Base-by-base conservation (phyloP, 805 yeast species). In the Cephaloascus fragrans region DNA sequence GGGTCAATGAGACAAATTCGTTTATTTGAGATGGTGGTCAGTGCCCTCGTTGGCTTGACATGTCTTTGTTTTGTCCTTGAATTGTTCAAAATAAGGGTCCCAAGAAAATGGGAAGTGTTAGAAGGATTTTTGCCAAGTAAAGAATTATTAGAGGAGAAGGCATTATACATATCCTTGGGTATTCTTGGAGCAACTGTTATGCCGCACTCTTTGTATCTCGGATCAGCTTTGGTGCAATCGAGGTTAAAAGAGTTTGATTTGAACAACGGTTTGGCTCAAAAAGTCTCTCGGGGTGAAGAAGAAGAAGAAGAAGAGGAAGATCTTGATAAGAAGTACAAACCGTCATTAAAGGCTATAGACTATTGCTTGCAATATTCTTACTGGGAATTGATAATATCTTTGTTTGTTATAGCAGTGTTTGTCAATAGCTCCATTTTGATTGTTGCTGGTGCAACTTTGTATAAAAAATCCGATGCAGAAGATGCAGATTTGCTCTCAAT, bases 1-100 rank as follows among this genome's bases (percentile, higher is more conserved):
- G 89, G 90, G 0, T 75, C 86, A 8, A 70, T 87, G 76, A 71
- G 71, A 44, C 78, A 80, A 47, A 81, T 88, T 2, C 63, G 95
- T 40, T 70, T 75, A 29, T 88, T 88, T 59, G 97, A 88, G 59
- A 55, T 75, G 31, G 73, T 86, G 52, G 95, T 88, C 6, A 65
- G 86, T 1, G 40, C 69, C 0, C 64, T 88, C 26, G 97, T 88
- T 3, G 61, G 75, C 3, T 73, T 80, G 1, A 88, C 95, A 0
- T 86, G 85, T 39, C 52, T 69, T 3, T 88, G 97, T 51, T 88
- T 88, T 53, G 69, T 80, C 4, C 45, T 84, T 29, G 86, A 87
- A 47, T 61, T 88, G 20, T 70, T 70, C 50, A 75, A 75, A 50
- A 75, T 80, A 39, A 62, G 66, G 3, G 72, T 79, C 4, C 75